phyloP scores from a whole-genome alignment of 1,284 basidiomycete species.

The Takashimella tepidaria region DNA sequence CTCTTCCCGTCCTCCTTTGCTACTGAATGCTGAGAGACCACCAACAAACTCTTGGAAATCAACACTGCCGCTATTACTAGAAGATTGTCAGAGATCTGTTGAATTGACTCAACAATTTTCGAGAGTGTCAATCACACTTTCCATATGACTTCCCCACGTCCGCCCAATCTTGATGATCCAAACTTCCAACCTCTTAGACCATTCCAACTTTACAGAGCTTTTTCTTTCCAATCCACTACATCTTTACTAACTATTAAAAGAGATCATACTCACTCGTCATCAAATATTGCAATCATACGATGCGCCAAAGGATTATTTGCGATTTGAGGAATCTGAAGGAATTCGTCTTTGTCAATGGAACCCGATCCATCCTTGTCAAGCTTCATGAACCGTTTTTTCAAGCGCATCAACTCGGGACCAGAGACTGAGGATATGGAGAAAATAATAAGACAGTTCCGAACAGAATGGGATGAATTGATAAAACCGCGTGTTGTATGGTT shows the following conservation, averaged over 20 bases:
- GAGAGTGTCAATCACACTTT: too few species aligned
- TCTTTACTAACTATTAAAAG: too few species aligned
- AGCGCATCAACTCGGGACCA: conserved; percentile 78
- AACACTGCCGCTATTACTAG: conserved; percentile 90
- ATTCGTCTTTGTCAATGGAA: conserved; percentile 97
- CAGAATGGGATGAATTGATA: neutral
- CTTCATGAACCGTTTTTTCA: conserved; percentile 99
- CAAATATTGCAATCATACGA: conserved; percentile 98
- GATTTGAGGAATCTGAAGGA: conserved; percentile 97
- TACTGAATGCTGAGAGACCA: conserved; percentile 93
- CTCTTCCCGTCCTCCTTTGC: conserved; percentile 90
- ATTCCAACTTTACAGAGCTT: too few species aligned
- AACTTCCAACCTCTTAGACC: too few species aligned
- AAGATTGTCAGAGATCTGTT: neutral
- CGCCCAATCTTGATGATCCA: too few species aligned
- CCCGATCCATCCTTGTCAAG: conserved; percentile 97
- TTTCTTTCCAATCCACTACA: neutral
- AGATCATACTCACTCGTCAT: conserved; percentile 81
- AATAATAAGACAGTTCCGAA: neutral
- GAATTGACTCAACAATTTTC: too few species aligned
- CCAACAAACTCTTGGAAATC: conserved; percentile 99
- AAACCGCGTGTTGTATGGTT: neutral
- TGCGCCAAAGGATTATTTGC: conserved; percentile 95
- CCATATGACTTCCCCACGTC: too few species aligned
- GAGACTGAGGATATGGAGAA: conserved; percentile 61